Percentiles rank a stretch among this genome's conserved stretches.
These are phyloP conservation scores for Trichoderma endophyticum DNA, from an alignment of 2,329 filamentous ascomycete species.

Conservation along the genomic window DNA sequence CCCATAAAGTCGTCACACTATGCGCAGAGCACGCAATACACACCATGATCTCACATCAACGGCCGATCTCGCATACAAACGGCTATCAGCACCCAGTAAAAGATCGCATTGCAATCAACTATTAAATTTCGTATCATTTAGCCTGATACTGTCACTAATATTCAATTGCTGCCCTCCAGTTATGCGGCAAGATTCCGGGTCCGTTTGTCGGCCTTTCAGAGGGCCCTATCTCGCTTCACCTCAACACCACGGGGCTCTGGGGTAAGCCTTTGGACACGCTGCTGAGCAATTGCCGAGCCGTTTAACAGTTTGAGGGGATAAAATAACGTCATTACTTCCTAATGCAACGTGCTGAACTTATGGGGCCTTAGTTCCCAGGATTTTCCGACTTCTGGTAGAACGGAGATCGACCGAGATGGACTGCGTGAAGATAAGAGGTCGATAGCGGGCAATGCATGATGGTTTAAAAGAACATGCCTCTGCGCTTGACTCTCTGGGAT, in stretches of 20 bases:
- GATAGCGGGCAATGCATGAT: background rate
- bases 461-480: background rate
- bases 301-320: background rate
- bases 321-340: slow-evolving; percentile 11
- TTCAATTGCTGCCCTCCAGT: background rate
- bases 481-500: background rate
- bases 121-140: background rate
- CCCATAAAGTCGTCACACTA: slow-evolving; percentile 12
- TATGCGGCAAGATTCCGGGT: background rate
- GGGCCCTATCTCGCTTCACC: background rate
- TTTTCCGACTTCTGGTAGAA: background rate
- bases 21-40: slow-evolving; percentile 14
- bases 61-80: slow-evolving; percentile 13
- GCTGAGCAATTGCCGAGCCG: background rate
- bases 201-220: slow-evolving; percentile 5
- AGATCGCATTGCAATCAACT: background rate
- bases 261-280: background rate
- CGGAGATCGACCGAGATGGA: background rate
- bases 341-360: slow-evolving; percentile 13
- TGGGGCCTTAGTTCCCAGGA: background rate
- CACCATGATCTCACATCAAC: slow-evolving; percentile 16
- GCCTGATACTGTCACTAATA: background rate
- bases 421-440: background rate
- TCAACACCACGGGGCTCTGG: background rate
- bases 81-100: background rate